Evolutionary conservation across 2,329 filamentous ascomycete species (phyloP).

Genomic region (Trichoderma koningii): DNA sequence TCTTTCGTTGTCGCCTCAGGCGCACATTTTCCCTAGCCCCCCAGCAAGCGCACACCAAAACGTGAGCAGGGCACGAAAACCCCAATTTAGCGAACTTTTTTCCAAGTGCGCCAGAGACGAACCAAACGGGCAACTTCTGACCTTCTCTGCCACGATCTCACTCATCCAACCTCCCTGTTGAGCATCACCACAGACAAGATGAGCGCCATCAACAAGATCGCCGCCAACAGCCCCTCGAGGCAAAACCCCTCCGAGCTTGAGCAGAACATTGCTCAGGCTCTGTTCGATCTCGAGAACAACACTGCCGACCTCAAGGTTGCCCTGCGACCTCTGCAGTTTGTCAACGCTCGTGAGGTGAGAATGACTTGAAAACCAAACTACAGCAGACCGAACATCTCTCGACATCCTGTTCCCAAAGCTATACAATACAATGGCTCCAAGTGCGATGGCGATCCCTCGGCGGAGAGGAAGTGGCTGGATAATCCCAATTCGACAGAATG

Average conservation of each 20-base stretch:
- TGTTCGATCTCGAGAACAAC: constrained; percentile 99
- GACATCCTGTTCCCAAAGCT: constrained; percentile 49
- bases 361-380: constrained; percentile 34
- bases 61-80: constrained; percentile 43
- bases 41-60: constrained; percentile 27
- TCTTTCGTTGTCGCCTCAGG: background rate
- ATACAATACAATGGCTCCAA: constrained; percentile 43
- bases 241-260: constrained; percentile 97
- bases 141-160: constrained; percentile 33
- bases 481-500: constrained; percentile 35
- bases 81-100: constrained; percentile 44
- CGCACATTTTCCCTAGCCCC: background rate
- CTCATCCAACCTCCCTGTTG: constrained; percentile 38
- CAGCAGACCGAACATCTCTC: constrained; percentile 32
- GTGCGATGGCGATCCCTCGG: constrained; percentile 31
- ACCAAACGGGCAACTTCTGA: background rate
- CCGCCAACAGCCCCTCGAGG: constrained; percentile 93
- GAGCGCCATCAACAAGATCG: constrained; percentile 91
- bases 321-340: constrained; percentile 96
- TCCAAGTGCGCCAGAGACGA: constrained; percentile 22
- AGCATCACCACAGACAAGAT: constrained; percentile 55
- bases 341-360: constrained; percentile 99
- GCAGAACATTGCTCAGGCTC: constrained; percentile 92
- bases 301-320: constrained; percentile 95
- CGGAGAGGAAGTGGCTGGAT: constrained; percentile 16